Conservation (phyloP, 495 filamentous ascomycete genomes). For the Aspergillus haitiensis region DNA sequence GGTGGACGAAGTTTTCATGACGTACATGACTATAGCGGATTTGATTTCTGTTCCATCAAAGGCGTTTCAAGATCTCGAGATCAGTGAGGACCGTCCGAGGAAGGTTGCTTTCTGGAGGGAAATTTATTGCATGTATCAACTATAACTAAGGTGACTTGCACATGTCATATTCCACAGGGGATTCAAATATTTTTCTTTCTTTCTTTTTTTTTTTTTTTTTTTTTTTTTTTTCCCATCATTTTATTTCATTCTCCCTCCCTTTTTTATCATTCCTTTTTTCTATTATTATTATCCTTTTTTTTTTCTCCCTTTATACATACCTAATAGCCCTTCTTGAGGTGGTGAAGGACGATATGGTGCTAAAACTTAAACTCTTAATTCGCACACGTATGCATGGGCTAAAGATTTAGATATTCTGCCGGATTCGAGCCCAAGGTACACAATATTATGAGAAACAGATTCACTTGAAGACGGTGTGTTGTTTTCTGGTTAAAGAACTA, state of each 20-base stretch:
- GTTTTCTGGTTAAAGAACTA: too few species aligned
- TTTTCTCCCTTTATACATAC: not conserved
- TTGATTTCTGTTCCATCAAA: slow-evolving; percentile 21
- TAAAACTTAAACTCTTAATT: not conserved
- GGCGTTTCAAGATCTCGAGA: slow-evolving; percentile 16
- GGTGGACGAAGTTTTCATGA: slow-evolving; percentile 32
- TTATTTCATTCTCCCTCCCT: not conserved
- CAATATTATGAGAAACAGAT: too few species aligned
- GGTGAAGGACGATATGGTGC: not conserved
- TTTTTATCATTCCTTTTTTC: not conserved
- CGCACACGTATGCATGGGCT: slow-evolving; percentile 1
- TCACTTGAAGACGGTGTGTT: too few species aligned
- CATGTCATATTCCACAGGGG: not conserved
- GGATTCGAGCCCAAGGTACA: too few species aligned
- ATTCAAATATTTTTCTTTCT: not conserved
- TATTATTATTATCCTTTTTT: not conserved
- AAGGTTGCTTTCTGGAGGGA: not conserved
- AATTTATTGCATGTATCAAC: slow-evolving; percentile 13
- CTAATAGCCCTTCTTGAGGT: not conserved
- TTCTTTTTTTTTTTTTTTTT: not conserved
- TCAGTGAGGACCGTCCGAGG: slow-evolving; percentile 1
- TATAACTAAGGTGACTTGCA: slow-evolving; percentile 1
- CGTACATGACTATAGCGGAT: slow-evolving; percentile 37
- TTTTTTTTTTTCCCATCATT: not conserved
- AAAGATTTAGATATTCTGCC: too few species aligned